Evolutionary conservation across 306 rosid species (phyloP), one percentile per base, ranked within the genome.

Genomic region (Oemleria cerasiformis): DNA sequence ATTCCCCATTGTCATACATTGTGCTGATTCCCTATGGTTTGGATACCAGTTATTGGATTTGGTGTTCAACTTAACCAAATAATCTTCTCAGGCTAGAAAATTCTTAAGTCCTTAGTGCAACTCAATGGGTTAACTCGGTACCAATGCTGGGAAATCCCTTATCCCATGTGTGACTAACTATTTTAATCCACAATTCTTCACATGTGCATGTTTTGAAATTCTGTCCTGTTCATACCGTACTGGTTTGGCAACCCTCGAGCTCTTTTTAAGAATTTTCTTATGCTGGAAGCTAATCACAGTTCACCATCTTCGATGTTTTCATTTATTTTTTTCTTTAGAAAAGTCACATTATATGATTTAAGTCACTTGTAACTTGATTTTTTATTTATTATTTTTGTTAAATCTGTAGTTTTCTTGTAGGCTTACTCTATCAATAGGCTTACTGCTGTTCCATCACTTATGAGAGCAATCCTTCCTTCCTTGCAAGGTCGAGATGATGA

Each of bases 361-460:
- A 21, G 53, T 43, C 23, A 12, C 39, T 4, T n/a, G 11, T 54
- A 30, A 15, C 3, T 71, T 23, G 9, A 58, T 25, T 58, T 17
- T 41, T 36, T 16, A 13, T 30, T 23, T 42, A 20, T 12, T 44
- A 43, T 9, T 13, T 70, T 70, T 59, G 3, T 34, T 34, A 40
- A 68, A 63, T 38, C 34, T 74, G 68, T 68, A 68, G 58, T 72
- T 63, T 81, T 74, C 70, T 70, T 81, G 80, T 65, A 90, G 98
- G 96, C 86, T 34, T 93, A 93, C 84, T 86, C 63, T 63, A 75
- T 88, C 64, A 78, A 42, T 75, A 90, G 95, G 79, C 85, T 93
- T 63, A 86, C 87, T 44, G 86, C 88, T 49, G 93, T 90, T 79
- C 98, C 98, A 77, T 93, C 97, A 13, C 77, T 93, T 60, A 80